phyloP scores from a whole-genome alignment of 2,329 filamentous ascomycete species.

The Paecilomyces formosus region DNA sequence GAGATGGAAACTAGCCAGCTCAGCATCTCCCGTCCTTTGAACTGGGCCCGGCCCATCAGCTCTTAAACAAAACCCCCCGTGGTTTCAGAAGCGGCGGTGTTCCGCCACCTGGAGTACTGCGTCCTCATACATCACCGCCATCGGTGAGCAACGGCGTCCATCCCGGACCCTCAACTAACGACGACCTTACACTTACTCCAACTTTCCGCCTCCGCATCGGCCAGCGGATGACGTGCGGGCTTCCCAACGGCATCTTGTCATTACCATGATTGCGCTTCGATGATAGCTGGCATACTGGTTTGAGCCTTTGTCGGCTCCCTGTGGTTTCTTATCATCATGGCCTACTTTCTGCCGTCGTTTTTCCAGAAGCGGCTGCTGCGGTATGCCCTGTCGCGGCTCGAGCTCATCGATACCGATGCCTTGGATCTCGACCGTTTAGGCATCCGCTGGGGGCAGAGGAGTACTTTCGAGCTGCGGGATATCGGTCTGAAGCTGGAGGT shows the following conservation, averaged over 20 bases:
- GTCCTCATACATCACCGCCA: neutral
- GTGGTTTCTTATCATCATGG: constrained; percentile 46
- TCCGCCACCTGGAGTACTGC: neutral
- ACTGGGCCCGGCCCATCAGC: neutral
- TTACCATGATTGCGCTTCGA: constrained; percentile 15
- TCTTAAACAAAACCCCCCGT: neutral
- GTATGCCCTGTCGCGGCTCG: constrained; percentile 74
- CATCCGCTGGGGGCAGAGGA: constrained; percentile 72
- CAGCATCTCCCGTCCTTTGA: neutral
- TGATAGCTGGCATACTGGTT: constrained; percentile 14
- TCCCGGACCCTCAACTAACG: neutral
- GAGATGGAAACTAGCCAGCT: neutral
- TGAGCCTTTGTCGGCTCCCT: constrained; percentile 24
- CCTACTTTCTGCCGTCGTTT: constrained; percentile 66
- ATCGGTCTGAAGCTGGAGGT: constrained; percentile 75
- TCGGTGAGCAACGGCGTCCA: neutral
- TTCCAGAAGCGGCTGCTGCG: constrained; percentile 83
- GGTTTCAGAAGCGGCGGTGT: neutral
- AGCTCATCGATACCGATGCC: constrained; percentile 80
- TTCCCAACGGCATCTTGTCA: neutral
- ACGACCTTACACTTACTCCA: neutral
- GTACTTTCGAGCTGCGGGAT: constrained; percentile 77
- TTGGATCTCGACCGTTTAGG: constrained; percentile 82
- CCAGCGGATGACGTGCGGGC: neutral
- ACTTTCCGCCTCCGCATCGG: neutral